Evolutionary conservation across 1,139 yeast species (phyloP), one percentile per base, ranked within the genome.

Genomic region (Suzukiozyma palmioleophila): DNA sequence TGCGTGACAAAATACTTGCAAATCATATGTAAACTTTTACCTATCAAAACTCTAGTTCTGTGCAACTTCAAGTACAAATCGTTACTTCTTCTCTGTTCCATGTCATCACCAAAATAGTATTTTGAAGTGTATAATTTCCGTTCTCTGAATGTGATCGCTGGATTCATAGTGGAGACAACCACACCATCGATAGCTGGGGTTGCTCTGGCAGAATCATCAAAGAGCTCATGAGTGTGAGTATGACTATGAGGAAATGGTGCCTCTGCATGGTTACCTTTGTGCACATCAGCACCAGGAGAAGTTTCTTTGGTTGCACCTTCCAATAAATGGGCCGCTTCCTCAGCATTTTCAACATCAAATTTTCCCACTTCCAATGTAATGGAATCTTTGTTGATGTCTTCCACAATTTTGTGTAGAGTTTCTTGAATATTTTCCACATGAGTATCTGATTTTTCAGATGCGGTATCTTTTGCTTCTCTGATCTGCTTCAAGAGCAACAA

Each of bases 11-110:
- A 58, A 48, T 75, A 77, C 29, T 64, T 55, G 48, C 73, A 75
- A 14, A 86, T 64, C 6, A 70, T 66, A 52, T 87, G 95, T 40
- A 92, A 71, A 41, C 79, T 67, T 42, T 71, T 69, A 0, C 96
- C 97, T 34, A 89, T 72, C 36, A 68, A 58, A 26, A 75, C 68
- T 42, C 95, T 75, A 10, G 79, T 62, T 16, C 73, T 68, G 52
- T 87, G 96, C 10, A 90, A 63, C 41, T 73, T 72, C 35, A 70
- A 53, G 52, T 88, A 87, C 21, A 72, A 59, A 5, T 75, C 75
- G 50, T 75, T 75, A 6, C 67, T 56, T 36, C 73, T 64, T 44
- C 84, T 73, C 2, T 62, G 50, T 26, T 68, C 66, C 32, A 62
- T 57, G 39, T 76, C 79, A 38, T 75, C 75, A 5, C 77, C 78